phyloP scores from a whole-genome alignment of 176 grass and related monocot species.

The Urochloa ruziziensis region DNA sequence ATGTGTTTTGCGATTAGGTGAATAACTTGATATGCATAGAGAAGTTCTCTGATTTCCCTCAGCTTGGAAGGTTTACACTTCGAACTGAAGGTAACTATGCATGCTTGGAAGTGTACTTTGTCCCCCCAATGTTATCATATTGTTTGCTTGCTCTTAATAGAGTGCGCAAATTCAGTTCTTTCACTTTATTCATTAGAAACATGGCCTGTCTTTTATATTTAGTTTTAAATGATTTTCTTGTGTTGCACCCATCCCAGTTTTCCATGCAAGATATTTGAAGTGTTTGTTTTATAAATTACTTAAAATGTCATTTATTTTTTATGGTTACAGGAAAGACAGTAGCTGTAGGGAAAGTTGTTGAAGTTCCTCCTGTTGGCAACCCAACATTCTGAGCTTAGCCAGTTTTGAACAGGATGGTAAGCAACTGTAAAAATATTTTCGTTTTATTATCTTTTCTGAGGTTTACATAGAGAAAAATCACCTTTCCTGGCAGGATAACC shows the following conservation, averaged over 20 bases:
- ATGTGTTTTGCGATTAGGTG: constrained; percentile 48
- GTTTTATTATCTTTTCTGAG: neutral
- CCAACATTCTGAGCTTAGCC: constrained; percentile 46
- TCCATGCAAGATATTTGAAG: neutral
- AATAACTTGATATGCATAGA: constrained; percentile 92
- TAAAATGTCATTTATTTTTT: neutral
- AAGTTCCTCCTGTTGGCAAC: constrained; percentile 50
- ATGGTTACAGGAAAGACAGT: constrained; percentile 80
- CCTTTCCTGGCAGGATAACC: constrained; percentile 11
- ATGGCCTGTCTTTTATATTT: neutral
- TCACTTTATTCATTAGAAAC: neutral
- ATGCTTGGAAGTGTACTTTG: neutral
- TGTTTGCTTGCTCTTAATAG: neutral
- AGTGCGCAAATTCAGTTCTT: neutral
- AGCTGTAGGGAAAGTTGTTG: constrained; percentile 90
- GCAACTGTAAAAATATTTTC: neutral
- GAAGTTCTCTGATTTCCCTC: constrained; percentile 80
- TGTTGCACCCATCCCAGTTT: neutral
- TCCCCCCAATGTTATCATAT: neutral
- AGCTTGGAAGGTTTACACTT: constrained; percentile 97
- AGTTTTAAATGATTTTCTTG: neutral
- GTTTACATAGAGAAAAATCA: neutral
- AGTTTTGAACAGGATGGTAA: constrained; percentile 60
- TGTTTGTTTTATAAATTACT: neutral
- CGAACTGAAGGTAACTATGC: constrained; percentile 70